A percentile compares a stretch with the other conserved stretches of the same genome.
Evolutionary conservation across 805 yeast genomes (phyloP).

Genomic region (Saturnispora serradocipensis): DNA sequence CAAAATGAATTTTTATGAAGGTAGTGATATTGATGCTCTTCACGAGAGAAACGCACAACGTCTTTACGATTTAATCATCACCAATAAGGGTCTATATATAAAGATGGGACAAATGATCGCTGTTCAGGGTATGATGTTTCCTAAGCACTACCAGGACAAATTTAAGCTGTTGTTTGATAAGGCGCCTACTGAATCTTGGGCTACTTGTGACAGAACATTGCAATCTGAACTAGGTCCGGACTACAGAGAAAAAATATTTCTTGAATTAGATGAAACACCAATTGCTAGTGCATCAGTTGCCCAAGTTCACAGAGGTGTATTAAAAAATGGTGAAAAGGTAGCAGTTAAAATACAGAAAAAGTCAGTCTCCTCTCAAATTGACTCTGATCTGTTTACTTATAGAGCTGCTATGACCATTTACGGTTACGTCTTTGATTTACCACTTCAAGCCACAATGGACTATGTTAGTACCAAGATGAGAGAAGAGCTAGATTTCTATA

Average conservation of each 20-base stretch:
- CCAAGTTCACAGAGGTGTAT: slow-evolving; percentile 51
- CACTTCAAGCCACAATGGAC: slow-evolving; percentile 44
- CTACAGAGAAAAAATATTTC: slow-evolving; percentile 33
- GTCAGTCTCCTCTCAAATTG: slow-evolving; percentile 50
- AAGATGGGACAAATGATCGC: slow-evolving; percentile 77
- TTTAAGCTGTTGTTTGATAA: slow-evolving; percentile 54
- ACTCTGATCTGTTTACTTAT: slow-evolving; percentile 54
- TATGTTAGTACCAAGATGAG: slow-evolving; percentile 49
- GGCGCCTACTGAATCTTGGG: slow-evolving; percentile 57
- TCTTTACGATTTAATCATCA: slow-evolving; percentile 34
- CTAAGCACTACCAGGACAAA: slow-evolving; percentile 49
- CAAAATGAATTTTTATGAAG: slow-evolving; percentile 40
- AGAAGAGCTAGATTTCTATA: slow-evolving; percentile 53
- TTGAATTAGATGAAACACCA: slow-evolving; percentile 43
- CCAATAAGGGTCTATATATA: slow-evolving; percentile 56
- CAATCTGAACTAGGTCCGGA: slow-evolving; percentile 32
- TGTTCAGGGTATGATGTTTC: slow-evolving; percentile 61
- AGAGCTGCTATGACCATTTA: slow-evolving; percentile 41
- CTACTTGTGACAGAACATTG: slow-evolving; percentile 32
- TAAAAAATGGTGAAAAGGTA: slow-evolving; percentile 41
- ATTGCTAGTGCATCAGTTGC: slow-evolving; percentile 72
- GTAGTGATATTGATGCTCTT: slow-evolving; percentile 39
- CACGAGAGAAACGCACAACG: slow-evolving; percentile 53
- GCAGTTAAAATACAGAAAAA: slow-evolving; percentile 63
- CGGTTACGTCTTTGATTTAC: slow-evolving; percentile 53